These are phyloP conservation scores for Plasmodium reichenowi DNA, from an alignment of 169 alveolate genomes.

Conservation along the genomic window DNA sequence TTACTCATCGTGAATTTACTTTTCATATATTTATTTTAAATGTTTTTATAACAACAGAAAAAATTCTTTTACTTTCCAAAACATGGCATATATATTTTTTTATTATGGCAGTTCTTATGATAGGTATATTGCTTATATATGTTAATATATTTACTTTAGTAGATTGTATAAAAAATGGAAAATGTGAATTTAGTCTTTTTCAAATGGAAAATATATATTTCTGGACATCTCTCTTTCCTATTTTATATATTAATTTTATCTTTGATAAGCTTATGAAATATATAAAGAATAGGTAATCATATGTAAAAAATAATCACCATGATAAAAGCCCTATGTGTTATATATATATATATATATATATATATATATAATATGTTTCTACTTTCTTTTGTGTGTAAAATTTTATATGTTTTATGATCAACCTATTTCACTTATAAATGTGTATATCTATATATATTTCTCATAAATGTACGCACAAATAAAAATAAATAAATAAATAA, in stretches of 20 bases:
- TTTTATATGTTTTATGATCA: neutral
- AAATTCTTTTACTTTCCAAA: slow-evolving; percentile 48
- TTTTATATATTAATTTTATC: slow-evolving; percentile 44
- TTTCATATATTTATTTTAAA: slow-evolving; percentile 61
- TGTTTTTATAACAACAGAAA: slow-evolving; percentile 60
- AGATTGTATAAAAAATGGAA: slow-evolving; percentile 61
- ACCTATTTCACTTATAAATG: neutral
- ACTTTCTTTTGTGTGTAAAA: neutral
- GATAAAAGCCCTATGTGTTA: too few relatives aligned
- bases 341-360: too few relatives aligned
- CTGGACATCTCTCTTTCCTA: slow-evolving; percentile 63
- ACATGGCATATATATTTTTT: slow-evolving; percentile 76
- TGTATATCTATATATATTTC: neutral
- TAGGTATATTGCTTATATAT: slow-evolving; percentile 40
- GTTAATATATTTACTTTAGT: slow-evolving; percentile 52
- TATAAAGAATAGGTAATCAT: slow-evolving; percentile 35
- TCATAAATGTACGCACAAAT: neutral
- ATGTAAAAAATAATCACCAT: neutral
- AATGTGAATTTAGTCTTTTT: slow-evolving; percentile 68
- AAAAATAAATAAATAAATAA: neutral
- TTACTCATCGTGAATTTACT: slow-evolving; percentile 60
- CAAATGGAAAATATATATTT: slow-evolving; percentile 31
- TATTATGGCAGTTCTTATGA: slow-evolving; percentile 22
- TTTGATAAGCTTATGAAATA: slow-evolving; percentile 33
- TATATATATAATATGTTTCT: neutral